Base-by-base conservation (phyloP, 495 filamentous ascomycete species). In the Saxophila tyrrhenica region DNA sequence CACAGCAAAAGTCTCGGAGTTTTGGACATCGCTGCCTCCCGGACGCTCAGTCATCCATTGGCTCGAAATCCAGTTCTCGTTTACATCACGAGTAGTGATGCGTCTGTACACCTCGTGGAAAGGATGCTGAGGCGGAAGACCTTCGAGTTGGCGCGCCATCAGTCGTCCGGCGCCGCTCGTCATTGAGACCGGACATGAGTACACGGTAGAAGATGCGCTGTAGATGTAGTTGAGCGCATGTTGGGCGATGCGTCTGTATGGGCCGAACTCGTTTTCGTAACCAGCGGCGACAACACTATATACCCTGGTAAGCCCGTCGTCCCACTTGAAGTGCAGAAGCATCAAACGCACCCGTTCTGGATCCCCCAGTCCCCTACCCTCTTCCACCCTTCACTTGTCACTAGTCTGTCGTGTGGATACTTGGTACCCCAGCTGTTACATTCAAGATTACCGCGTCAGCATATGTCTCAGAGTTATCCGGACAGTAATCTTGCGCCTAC, bases 1-100 rank as follows among this genome's bases (percentile, higher is more conserved):
- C 13, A 48, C 41, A 29, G 74, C 86, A 56, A 74, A 67, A 1
- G 85, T 90, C 64, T 90, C 85, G 0, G 82, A 86, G 44, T 73
- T 76, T 7, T 79, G 78, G 2, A 89, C 82, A 57, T 91, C 86
- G 56, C 80, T 84, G 1, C 85, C 85, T 8, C 85, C 85, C 0
- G 75, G 68, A n/a, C 85, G 75, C 60, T 89, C 85, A 0, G 86
- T 89, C 86, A 90, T 90, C 86, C 86, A 91, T 63, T 90, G 86
- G 0, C 86, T 85, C 25, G 76, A 81, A 3, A 85, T 89, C 85
- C 85, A 89, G 32, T 57, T 57, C 22, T 25, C 39, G 29, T 35
- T 35, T 5, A 5, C 38, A 7, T 57, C 49, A 13, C 49, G 16
- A n/a, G 49, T 38, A 2, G 45, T 25, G 19, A 57, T 35, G 8